These are phyloP conservation scores for Sophora flavescens DNA, from an alignment of 306 rosid genomes.

Conservation along the genomic window DNA sequence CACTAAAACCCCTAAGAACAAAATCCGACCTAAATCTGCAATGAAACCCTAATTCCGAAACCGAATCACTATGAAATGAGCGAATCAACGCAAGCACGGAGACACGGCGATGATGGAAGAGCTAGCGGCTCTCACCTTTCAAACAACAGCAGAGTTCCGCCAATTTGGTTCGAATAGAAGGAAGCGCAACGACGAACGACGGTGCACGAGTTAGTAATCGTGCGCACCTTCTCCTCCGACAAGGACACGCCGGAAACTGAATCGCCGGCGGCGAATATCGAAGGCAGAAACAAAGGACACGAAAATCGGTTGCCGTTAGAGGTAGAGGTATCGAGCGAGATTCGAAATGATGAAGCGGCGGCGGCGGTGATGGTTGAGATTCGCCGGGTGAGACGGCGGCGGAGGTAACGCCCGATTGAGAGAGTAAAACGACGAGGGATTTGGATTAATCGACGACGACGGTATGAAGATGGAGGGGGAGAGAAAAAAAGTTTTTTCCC, in stretches of 20 bases:
- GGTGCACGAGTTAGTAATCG: slow-evolving; percentile 59
- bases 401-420: slow-evolving; percentile 58
- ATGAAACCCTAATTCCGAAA: slow-evolving; percentile 53
- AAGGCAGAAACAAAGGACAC: slow-evolving; percentile 2
- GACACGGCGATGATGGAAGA: slow-evolving; percentile 47
- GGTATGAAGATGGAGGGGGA: slow-evolving; percentile 53
- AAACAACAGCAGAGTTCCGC: slow-evolving; percentile 41
- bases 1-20: slow-evolving; percentile 68
- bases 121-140: slow-evolving; percentile 63
- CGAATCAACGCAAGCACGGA: slow-evolving; percentile 48
- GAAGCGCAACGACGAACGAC: slow-evolving; percentile 22
- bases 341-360: slow-evolving; percentile 22
- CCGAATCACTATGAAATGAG: slow-evolving; percentile 51
- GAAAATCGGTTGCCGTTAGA: slow-evolving; percentile 26
- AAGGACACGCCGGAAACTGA: slow-evolving; percentile 54
- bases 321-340: slow-evolving; percentile 36
- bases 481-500: slow-evolving; percentile 44
- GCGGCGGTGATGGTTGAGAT: slow-evolving; percentile 42
- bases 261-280: slow-evolving; percentile 53
- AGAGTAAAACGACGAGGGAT: slow-evolving; percentile 61
- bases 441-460: slow-evolving; percentile 61
- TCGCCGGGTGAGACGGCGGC: slow-evolving; percentile 50
- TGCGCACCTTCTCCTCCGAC: slow-evolving; percentile 57
- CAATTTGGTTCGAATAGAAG: slow-evolving; percentile 48
- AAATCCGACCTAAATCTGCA: slow-evolving; percentile 57